Evolutionary conservation across 371 early-diverging fungal genomes (phyloP), one percentile per base, ranked within the genome.

Genomic region (Lichtheimia hyalospora): DNA sequence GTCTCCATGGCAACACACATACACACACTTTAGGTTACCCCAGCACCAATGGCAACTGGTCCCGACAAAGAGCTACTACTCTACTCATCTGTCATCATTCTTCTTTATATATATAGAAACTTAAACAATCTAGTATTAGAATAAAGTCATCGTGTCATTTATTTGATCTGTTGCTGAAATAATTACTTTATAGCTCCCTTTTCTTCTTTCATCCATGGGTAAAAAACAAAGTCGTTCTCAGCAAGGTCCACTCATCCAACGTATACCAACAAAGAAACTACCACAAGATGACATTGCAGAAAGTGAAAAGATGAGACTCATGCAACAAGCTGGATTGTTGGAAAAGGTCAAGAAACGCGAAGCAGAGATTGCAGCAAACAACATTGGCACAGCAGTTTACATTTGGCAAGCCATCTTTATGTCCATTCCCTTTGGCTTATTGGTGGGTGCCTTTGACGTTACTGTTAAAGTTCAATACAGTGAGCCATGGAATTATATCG

Each of bases 401-500:
- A 57, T 82, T 18, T 79, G 82, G 73, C 83, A 82, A 52, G 85
- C 84, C 39, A 64, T 85, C 16, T 83, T 83, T 57, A 53, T 82
- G 34, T 73, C 73, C 27, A 76, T 85, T 54, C 85, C 85, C 1
- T 83, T 82, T 66, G 75, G 76, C 1, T 74, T 81, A 48, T 63
- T 85, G 13, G 64, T 85, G 52, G 78, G 77, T 14, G 75, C 83
- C 20, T 83, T 85, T 70, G 84, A 85, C 50, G 71, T 85, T 40
- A 74, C 81, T 3, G 85, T 85, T 16, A 82, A 81, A 46, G 75
- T 83, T 3, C 85, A 85, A 60, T 85, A 71, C 46, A 75, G 71
- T 21, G 85, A 85, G 58, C 72, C 74, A 14, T 85, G 84, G 74
- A 64, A 67, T 42, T 74, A 67, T 49, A 20, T 44, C 13, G 70